phyloP scores from a whole-genome alignment of 805 yeast species.

The Starmerella gropengiesseri region DNA sequence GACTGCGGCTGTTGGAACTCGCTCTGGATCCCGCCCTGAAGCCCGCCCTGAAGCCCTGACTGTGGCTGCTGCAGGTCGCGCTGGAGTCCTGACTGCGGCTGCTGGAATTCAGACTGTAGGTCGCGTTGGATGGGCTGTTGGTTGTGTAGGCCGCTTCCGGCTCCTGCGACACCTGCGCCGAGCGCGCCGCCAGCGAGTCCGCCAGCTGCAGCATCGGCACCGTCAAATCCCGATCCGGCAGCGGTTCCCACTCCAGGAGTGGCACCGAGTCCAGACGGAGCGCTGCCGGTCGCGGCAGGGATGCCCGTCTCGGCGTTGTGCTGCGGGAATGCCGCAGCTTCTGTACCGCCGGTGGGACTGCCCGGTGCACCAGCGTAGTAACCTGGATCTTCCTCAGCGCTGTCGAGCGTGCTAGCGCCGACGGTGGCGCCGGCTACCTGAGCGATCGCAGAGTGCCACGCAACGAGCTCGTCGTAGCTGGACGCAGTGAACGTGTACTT shows the following conservation, averaged over 20 bases:
- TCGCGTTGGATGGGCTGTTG: not conserved
- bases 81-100: not conserved
- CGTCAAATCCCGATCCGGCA: slow-evolving; percentile 7
- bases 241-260: no score
- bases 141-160: not conserved
- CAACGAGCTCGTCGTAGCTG: slow-evolving; percentile 36
- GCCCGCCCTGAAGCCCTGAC: not conserved
- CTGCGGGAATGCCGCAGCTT: not conserved
- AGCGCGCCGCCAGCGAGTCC: not conserved
- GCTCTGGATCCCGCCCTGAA: no score
- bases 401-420: not conserved
- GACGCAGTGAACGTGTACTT: slow-evolving; percentile 36
- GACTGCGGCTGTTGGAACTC: not conserved
- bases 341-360: not conserved
- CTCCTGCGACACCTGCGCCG: no score
- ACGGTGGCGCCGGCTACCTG: slow-evolving; percentile 22
- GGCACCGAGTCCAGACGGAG: not conserved
- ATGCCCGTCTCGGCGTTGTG: no score
- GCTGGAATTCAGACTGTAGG: not conserved
- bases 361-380: not conserved
- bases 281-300: slow-evolving; percentile 3
- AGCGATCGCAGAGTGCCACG: slow-evolving; percentile 37
- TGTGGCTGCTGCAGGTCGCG: not conserved
- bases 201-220: not conserved
- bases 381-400: slow-evolving; percentile 14